Evolutionary conservation across 495 filamentous ascomycete species (phyloP), one percentile per base, ranked within the genome.

Genomic region (Clavariopsis aquatica): DNA sequence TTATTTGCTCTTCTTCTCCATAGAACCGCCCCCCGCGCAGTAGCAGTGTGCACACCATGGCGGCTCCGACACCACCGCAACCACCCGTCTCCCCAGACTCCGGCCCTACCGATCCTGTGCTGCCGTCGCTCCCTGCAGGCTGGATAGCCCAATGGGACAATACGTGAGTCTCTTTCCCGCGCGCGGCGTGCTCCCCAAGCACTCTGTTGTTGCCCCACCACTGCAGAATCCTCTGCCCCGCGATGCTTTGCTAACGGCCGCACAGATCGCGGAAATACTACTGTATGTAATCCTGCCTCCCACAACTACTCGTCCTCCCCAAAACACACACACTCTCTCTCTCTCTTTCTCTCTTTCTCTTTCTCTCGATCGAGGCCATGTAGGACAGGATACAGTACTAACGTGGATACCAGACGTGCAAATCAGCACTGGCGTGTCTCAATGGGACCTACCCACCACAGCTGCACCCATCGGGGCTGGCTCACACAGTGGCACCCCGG

Each of bases 361-460:
- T 47, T 26, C 5, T 20, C 8, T 24, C 19, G 31, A 28, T 9
- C 5, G 36, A 2, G 20, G 55, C 36, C 20, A 26, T 13, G 15
- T 23, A 29, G 12, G 27, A 24, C 19, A 29, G 57, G n/a, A 49
- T n/a, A 19, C n/a, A 26, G 34, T 10, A 49, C 60, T 63, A 47
- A 63, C 36, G 9, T 9, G 19, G 51, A 19, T 4, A 19, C 2
- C 34, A 67, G 64, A 71, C 68, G 76, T 78, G 23, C 73, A 76
- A 62, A 75, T 77, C 49, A 72, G 67, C 66, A 78, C 75, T 43
- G 74, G 76, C 38, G 68, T 70, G n/a, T 75, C 74, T 7, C 75
- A 74, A 26, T 78, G 76, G 76, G 71, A 77, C 7, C 57, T 64
- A n/a, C 76, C 76, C 15, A 75, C 75, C 13, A 66, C 28, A n/a